Conservation (phyloP, 805 yeast genomes). For the Spathaspora arborariae region DNA sequence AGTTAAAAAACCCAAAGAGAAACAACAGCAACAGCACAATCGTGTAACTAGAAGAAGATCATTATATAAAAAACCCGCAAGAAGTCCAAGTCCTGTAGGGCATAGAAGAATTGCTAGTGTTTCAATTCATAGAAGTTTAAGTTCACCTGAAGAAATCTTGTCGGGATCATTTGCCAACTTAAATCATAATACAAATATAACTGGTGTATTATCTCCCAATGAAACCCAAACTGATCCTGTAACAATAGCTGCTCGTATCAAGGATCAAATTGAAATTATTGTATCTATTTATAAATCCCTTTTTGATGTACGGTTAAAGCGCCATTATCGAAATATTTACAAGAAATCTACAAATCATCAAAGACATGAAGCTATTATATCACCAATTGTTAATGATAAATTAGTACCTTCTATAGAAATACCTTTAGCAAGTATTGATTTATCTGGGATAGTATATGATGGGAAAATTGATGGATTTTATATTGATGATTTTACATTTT, state of each 20-base stretch:
- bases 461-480: constrained; percentile 34
- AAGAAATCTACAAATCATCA: constrained; percentile 9
- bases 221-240: not conserved
- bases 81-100: constrained; percentile 5
- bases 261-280: constrained; percentile 23
- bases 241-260: not conserved
- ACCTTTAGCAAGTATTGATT: constrained; percentile 30
- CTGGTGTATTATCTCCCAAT: constrained; percentile 14
- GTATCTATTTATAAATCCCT: constrained; percentile 31
- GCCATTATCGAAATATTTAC: constrained; percentile 23
- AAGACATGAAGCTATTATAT: constrained; percentile 23
- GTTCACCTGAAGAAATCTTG: not conserved
- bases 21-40: not conserved
- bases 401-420: constrained; percentile 36
- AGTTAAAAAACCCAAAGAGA: constrained; percentile 18
- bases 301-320: constrained; percentile 30
- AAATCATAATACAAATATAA: constrained; percentile 15
- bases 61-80: constrained; percentile 6
- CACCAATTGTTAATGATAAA: constrained; percentile 35
- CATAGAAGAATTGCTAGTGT: constrained; percentile 1
- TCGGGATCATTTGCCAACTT: constrained; percentile 1
- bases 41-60: constrained; percentile 4
- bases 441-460: constrained; percentile 28
- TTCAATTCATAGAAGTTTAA: constrained; percentile 5
- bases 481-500: constrained; percentile 24